phyloP scores from a whole-genome alignment of 2,329 filamentous ascomycete genomes.

The Sarocladium brachiariae region DNA sequence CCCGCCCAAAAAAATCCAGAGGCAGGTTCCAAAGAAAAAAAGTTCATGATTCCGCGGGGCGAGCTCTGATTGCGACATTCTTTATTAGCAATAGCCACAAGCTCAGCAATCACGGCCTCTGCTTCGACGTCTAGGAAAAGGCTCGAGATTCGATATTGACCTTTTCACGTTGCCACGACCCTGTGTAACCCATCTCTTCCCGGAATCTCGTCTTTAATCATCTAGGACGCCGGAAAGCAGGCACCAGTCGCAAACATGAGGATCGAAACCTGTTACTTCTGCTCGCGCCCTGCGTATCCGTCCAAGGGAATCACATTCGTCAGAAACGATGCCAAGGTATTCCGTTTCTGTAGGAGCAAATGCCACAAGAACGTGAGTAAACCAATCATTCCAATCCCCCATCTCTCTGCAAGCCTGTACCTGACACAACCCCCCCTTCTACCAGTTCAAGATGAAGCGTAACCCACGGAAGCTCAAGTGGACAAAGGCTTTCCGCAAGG shows the following conservation, averaged over 20 bases:
- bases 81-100: background rate
- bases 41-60: slow-evolving; percentile 5
- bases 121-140: too few species aligned
- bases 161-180: background rate
- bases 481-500: slow-evolving; percentile 87
- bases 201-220: background rate
- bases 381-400: slow-evolving; percentile 2
- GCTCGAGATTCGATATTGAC: too few species aligned
- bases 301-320: slow-evolving; percentile 50
- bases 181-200: background rate
- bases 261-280: slow-evolving; percentile 40
- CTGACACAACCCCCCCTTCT: background rate
- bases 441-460: slow-evolving; percentile 96
- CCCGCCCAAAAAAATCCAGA: slow-evolving; percentile 7
- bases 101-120: too few species aligned
- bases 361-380: slow-evolving; percentile 51
- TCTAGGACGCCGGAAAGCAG: background rate
- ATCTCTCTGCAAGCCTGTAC: background rate
- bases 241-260: slow-evolving; percentile 17
- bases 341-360: slow-evolving; percentile 50
- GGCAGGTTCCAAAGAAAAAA: slow-evolving; percentile 7
- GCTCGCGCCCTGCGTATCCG: slow-evolving; percentile 43
- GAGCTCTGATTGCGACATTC: slow-evolving; percentile 2
- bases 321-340: slow-evolving; percentile 40
- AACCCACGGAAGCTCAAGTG: slow-evolving; percentile 95